These are phyloP conservation scores for Stachybotrys chartarum DNA, from an alignment of 2,329 filamentous ascomycete species.

Conservation along the genomic window DNA sequence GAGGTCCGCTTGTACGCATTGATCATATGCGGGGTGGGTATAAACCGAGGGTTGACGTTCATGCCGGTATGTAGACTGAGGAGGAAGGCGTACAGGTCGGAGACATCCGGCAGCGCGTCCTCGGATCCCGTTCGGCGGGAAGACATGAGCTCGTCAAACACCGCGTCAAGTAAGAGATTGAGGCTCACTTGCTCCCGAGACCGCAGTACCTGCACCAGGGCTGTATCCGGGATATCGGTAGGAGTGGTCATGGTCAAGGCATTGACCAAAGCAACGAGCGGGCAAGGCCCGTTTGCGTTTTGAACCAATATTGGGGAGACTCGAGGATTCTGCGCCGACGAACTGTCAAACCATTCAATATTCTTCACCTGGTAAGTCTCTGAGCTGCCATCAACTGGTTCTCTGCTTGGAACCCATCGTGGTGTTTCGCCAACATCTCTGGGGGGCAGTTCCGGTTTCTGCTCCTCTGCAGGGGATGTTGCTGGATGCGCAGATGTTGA, in stretches of 20 bases:
- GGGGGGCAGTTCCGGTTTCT: slow-evolving; percentile 31
- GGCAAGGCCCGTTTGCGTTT: slow-evolving; percentile 91
- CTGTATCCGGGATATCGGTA: slow-evolving; percentile 52
- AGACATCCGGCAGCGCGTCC: slow-evolving; percentile 71
- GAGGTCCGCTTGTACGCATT: slow-evolving; percentile 43
- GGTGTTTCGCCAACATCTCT: slow-evolving; percentile 20
- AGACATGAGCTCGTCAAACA: slow-evolving; percentile 91
- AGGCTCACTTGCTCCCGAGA: slow-evolving; percentile 84
- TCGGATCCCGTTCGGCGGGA: slow-evolving; percentile 56
- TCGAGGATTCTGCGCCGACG: slow-evolving; percentile 52
- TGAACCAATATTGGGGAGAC: slow-evolving; percentile 86
- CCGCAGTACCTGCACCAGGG: slow-evolving; percentile 68
- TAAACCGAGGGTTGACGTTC: slow-evolving; percentile 92
- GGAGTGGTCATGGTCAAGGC: slow-evolving; percentile 80
- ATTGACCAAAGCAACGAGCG: slow-evolving; percentile 87
- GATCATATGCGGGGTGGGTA: slow-evolving; percentile 47
- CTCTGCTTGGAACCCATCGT: slow-evolving; percentile 30
- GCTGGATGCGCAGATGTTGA: slow-evolving; percentile 4
- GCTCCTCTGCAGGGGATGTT: slow-evolving; percentile 4
- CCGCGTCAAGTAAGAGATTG: slow-evolving; percentile 74
- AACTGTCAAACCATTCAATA: slow-evolving; percentile 72
- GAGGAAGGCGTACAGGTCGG: slow-evolving; percentile 81
- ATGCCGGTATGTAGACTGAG: slow-evolving; percentile 89
- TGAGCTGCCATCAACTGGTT: slow-evolving; percentile 37
- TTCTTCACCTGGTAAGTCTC: slow-evolving; percentile 94